Conservation (phyloP, 805 yeast species). For the Candida mattraensis region DNA sequence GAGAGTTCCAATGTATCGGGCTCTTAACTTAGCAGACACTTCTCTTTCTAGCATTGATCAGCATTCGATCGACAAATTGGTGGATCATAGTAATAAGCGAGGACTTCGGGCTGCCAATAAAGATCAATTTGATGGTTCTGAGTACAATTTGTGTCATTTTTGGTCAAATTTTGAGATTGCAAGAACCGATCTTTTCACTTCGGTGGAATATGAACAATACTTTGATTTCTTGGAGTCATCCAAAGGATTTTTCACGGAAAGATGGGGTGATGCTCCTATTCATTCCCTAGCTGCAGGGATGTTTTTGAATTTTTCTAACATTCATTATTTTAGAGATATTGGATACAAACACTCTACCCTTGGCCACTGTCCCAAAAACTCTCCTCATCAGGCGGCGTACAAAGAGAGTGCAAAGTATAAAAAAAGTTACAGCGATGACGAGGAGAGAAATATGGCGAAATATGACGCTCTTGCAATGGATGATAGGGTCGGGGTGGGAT, state of each 20-base stretch:
- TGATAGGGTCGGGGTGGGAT: slow-evolving; percentile 56
- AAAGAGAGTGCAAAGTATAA: slow-evolving; percentile 35
- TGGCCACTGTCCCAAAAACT: slow-evolving; percentile 79
- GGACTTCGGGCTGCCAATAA: slow-evolving; percentile 37
- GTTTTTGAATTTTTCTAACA: slow-evolving; percentile 62
- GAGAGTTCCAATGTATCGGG: slow-evolving; percentile 27
- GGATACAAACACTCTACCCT: slow-evolving; percentile 84
- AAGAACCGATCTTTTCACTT: slow-evolving; percentile 68
- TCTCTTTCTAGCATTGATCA: slow-evolving; percentile 28
- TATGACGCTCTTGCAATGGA: slow-evolving; percentile 24
- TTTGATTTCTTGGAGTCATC: slow-evolving; percentile 65
- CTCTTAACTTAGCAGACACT: slow-evolving; percentile 15
- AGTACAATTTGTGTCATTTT: slow-evolving; percentile 80
- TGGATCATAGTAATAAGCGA: slow-evolving; percentile 37
- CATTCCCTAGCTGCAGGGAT: slow-evolving; percentile 86
- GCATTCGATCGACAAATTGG: slow-evolving; percentile 37
- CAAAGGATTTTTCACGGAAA: slow-evolving; percentile 84
- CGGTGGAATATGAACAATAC: slow-evolving; percentile 62
- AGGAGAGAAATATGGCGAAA: slow-evolving; percentile 38
- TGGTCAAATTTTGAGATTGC: slow-evolving; percentile 96
- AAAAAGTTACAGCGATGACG: slow-evolving; percentile 32
- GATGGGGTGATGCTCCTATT: slow-evolving; percentile 99
- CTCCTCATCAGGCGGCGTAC: slow-evolving; percentile 53
- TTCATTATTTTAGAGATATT: slow-evolving; percentile 90
- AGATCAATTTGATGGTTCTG: slow-evolving; percentile 64